phyloP scores from a whole-genome alignment of 208 protist species.

The Crithidia thermophila region DNA sequence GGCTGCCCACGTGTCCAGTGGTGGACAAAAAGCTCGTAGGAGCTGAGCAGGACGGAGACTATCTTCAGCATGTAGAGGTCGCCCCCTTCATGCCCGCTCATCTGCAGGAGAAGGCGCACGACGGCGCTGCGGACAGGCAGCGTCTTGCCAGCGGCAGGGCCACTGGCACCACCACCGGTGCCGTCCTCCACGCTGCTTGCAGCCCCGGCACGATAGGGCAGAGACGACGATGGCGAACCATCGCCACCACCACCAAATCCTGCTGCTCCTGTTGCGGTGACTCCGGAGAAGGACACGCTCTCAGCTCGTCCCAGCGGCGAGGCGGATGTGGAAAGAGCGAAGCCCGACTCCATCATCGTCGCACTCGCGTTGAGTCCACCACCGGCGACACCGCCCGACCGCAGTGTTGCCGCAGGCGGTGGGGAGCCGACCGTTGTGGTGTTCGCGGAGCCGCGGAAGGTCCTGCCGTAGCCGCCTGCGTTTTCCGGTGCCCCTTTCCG shows the following conservation, averaged over 20 bases:
- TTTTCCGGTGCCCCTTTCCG: background rate
- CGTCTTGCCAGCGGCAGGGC: background rate
- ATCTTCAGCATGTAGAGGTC: slow-evolving; percentile 16
- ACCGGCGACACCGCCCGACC: background rate
- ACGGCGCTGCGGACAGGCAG: slow-evolving; percentile 12
- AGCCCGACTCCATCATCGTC: background rate
- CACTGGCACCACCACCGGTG: background rate
- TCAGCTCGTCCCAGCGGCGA: background rate
- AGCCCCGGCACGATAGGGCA: no score
- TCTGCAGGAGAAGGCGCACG: slow-evolving; percentile 16
- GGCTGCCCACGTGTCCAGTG: slow-evolving; percentile 9
- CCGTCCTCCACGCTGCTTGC: slow-evolving; percentile 11
- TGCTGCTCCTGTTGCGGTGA: background rate
- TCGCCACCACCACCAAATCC: background rate
- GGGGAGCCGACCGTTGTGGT: slow-evolving; percentile 10
- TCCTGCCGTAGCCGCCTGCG: no score
- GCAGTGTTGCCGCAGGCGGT: slow-evolving; percentile 2
- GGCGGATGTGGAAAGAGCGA: background rate
- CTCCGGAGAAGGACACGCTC: background rate
- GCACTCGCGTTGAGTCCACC: background rate
- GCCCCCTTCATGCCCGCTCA: slow-evolving; percentile 15
- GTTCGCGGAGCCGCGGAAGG: background rate
- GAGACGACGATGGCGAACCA: no score
- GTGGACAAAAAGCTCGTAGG: slow-evolving; percentile 22
- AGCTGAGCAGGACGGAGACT: slow-evolving; percentile 15